Percentiles rank a stretch among this genome's conserved stretches.
These are phyloP conservation scores for Castanea mollissima DNA, from an alignment of 306 rosid species.

Conservation along the genomic window DNA sequence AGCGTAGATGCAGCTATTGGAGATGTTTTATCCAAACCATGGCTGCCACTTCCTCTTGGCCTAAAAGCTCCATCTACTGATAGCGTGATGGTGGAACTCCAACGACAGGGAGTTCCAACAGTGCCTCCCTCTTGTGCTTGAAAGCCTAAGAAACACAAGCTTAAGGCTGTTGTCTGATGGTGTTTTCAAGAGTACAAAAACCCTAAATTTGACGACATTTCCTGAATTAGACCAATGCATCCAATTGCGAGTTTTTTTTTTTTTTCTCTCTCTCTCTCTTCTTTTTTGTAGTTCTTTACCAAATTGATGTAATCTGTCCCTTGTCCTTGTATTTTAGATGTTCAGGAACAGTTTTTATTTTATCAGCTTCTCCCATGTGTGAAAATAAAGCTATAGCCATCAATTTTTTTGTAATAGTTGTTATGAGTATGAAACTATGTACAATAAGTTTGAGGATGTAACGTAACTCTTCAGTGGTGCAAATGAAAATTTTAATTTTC, in stretches of 20 bases:
- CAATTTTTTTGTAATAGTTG: constrained; percentile 30
- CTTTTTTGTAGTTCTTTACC: not conserved
- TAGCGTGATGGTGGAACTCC: constrained; percentile 71
- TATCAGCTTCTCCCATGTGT: constrained; percentile 9
- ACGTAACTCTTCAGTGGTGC: too few species aligned
- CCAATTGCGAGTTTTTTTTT: constrained; percentile 23
- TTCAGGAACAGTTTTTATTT: constrained; percentile 9
- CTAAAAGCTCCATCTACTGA: constrained; percentile 75
- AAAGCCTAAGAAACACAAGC: not conserved
- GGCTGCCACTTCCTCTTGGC: constrained; percentile 92
- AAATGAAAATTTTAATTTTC: too few species aligned
- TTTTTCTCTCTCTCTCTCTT: not conserved
- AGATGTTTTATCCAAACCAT: constrained; percentile 79
- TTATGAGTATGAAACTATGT: not conserved
- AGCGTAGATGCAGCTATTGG: constrained; percentile 84
- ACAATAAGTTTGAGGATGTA: not conserved
- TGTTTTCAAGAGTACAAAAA: constrained; percentile 20
- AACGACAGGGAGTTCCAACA: constrained; percentile 71
- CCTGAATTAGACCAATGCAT: constrained; percentile 30
- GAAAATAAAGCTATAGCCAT: constrained; percentile 8
- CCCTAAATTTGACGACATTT: constrained; percentile 66
- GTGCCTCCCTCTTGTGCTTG: constrained; percentile 68
- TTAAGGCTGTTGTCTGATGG: not conserved
- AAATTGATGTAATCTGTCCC: not conserved
- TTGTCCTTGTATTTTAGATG: constrained; percentile 8